Evolutionary conservation across 2,329 filamentous ascomycete species (phyloP).

Genomic region (Colletotrichum orchidophilum): DNA sequence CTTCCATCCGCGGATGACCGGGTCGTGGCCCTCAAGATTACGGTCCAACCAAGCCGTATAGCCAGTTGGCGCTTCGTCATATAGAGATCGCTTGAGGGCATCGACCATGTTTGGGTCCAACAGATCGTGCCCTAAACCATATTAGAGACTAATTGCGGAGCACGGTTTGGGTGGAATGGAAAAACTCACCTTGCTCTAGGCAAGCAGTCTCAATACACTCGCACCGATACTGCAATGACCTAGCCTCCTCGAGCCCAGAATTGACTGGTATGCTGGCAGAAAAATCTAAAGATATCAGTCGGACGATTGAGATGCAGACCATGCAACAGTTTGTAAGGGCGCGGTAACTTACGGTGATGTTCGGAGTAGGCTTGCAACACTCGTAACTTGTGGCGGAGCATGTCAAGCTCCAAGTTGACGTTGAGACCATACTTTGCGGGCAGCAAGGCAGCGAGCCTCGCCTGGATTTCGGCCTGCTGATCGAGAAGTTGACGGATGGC

Average conservation of each 20-base stretch:
- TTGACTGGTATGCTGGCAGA: constrained; percentile 53
- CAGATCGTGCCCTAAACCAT: constrained; percentile 52
- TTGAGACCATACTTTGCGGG: constrained; percentile 58
- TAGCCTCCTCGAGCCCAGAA: constrained; percentile 66
- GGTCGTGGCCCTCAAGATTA: constrained; percentile 60
- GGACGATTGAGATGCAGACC: constrained; percentile 8
- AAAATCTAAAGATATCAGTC: constrained; percentile 43
- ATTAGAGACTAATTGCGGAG: not conserved
- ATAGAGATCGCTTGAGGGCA: constrained; percentile 46
- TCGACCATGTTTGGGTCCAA: constrained; percentile 51
- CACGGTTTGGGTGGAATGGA: not conserved
- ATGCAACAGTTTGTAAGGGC: constrained; percentile 30
- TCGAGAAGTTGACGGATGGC: constrained; percentile 57
- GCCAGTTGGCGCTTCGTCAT: constrained; percentile 54
- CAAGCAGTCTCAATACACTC: constrained; percentile 66
- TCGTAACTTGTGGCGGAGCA: constrained; percentile 65
- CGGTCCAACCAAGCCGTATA: constrained; percentile 63
- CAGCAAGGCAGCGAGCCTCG: constrained; percentile 58
- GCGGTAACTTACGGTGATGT: constrained; percentile 55
- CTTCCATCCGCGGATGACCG: constrained; percentile 53
- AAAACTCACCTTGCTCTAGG: constrained; percentile 55
- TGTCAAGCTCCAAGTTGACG: constrained; percentile 59
- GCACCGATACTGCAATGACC: constrained; percentile 65
- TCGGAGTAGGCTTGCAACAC: constrained; percentile 59
- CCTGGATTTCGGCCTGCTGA: constrained; percentile 63